Conservation (phyloP, 2,329 filamentous ascomycete species). For the Fusarium acutatum region DNA sequence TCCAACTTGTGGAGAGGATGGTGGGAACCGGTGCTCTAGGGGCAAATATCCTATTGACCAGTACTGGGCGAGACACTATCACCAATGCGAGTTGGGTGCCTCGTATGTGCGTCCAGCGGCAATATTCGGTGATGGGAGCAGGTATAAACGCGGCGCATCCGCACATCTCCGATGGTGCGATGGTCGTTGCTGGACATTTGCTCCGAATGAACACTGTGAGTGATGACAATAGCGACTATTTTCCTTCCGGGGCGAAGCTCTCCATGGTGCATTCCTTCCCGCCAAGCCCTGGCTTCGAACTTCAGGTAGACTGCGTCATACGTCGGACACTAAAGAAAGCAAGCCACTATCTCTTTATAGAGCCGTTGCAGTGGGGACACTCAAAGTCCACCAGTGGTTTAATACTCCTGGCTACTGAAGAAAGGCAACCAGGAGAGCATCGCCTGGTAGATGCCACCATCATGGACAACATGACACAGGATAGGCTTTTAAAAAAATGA, state of each 20-base stretch:
- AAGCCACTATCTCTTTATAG: background rate
- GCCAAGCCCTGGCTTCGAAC: too few species aligned
- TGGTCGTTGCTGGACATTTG: background rate
- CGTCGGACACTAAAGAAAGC: background rate
- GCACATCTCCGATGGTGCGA: accelerated
- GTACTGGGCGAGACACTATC: background rate
- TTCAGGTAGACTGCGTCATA: too few species aligned
- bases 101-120: background rate
- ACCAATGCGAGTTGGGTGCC: background rate
- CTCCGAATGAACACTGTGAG: too few species aligned
- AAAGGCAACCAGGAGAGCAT: background rate
- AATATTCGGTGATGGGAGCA: background rate
- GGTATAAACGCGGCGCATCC: background rate
- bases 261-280: background rate
- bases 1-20: background rate
- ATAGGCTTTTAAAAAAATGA: background rate
- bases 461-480: background rate
- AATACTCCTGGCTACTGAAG: background rate
- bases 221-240: background rate
- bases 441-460: background rate
- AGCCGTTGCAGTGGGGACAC: background rate
- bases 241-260: background rate
- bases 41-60: background rate
- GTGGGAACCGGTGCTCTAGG: background rate
- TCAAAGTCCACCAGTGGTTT: background rate